These are phyloP conservation scores for Nemania sp. DNA, from an alignment of 2,329 filamentous ascomycete species.

Conservation along the genomic window DNA sequence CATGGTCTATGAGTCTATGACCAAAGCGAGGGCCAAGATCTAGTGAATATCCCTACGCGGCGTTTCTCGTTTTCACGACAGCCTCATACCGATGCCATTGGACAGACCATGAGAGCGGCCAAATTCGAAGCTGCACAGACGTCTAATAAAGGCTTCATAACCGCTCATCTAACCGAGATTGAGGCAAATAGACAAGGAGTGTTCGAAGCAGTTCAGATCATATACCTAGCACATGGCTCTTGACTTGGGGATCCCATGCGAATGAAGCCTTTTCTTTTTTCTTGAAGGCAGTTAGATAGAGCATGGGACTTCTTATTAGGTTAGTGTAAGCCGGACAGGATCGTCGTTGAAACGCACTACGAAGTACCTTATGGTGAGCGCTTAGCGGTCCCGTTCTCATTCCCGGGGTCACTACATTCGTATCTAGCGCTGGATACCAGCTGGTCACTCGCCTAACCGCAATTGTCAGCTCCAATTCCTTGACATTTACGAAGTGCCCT, in stretches of 20 bases:
- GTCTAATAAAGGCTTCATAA: neutral
- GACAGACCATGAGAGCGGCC: too few relatives aligned
- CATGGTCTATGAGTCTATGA: constrained; percentile 10
- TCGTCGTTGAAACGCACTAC: neutral
- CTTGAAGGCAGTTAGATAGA: too few relatives aligned
- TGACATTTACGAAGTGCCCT: too few relatives aligned
- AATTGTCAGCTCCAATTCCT: too few relatives aligned
- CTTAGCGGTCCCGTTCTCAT: neutral
- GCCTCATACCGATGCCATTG: neutral
- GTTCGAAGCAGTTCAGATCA: neutral
- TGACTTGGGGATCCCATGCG: constrained; percentile 8
- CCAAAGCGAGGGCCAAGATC: too few relatives aligned
- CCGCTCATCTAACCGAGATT: neutral
- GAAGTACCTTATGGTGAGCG: neutral
- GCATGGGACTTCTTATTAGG: too few relatives aligned
- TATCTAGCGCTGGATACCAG: constrained; percentile 8
- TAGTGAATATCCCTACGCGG: neutral
- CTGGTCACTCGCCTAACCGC: neutral
- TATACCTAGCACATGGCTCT: neutral
- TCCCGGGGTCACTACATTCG: too few relatives aligned
- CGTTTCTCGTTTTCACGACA: too few relatives aligned
- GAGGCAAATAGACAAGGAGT: neutral
- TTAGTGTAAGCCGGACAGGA: too few relatives aligned
- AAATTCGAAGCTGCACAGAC: neutral
- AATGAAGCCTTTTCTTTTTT: neutral